Base-by-base conservation (phyloP, 2,329 filamentous ascomycete species). In the Phyllosticta paracitricarpa region DNA sequence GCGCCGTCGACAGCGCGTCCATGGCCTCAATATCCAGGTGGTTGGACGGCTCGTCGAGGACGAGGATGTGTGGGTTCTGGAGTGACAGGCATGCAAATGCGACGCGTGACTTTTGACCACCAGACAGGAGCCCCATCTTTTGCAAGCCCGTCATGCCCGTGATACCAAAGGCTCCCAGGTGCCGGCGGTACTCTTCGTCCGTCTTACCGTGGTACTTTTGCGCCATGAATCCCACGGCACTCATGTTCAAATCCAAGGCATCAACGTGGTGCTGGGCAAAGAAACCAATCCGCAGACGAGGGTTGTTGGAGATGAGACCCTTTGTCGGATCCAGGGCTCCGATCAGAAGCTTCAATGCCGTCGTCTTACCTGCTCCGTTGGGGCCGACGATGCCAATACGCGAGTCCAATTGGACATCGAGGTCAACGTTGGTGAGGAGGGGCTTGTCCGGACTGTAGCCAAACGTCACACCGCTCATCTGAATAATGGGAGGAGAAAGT, bases 261-360 rank as follows among this genome's bases (percentile, higher is more conserved):
- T 99, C 94, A 66, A 99, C 91, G 79, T 99, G 94, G 75, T 99
- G 94, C 77, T 99, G 94, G 3, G 94, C 94, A 71, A 99, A 99
- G 84, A 95, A 99, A 54, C 94, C 94, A 64, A 99, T 83, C 56
- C 94, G 87, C 56, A 99, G 82, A 61, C 94, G 86, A 35, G 94
- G 87, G 74, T 99, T 87, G 69, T 91, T 87, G 6, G 90, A 91
- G 66, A 99, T 96, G 62, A 96, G 71, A 66, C 94, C 94, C 59
- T 84, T 81, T 0, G 86, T 85, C 3, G 94, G 85, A 62, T 84
- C 76, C 25, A 99, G 82, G 69, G 90, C 89, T 65, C 91, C 90
- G 65, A 94, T 96, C 63, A 99, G 86, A n/a, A 99, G 84, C 77
- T 97, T 97, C 67, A 99, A 80, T n/a, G 97, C 89, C 0, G 94